Base-by-base conservation (phyloP, 805 yeast genomes). In the Lipomyces anomalus region DNA sequence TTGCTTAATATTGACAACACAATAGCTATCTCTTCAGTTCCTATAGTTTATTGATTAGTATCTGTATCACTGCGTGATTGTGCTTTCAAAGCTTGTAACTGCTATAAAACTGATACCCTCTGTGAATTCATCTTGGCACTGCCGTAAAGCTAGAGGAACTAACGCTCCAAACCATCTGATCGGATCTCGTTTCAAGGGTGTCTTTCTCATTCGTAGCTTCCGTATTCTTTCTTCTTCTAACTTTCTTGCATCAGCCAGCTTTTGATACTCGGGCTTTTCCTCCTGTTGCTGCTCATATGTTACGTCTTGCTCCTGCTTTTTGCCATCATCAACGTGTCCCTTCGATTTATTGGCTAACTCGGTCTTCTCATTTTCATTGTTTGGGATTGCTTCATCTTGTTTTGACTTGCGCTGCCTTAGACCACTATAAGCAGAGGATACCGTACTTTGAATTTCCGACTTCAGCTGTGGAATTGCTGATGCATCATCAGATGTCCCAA, bases 91-190 rank as follows among this genome's bases (percentile, higher is more conserved):
- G 36, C 36, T 16, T 16, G 36, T 6, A 33, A 21, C 13, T 13
- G 16, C 18, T 33, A 17, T 13, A 33, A 7, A 21, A 17, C 36
- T 33, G 18, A 6, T 21, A 38, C 47, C 71, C 1, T 40, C 41
- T 2, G 41, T 53, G 48, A 77, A 77, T 23, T 57, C 53, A 1
- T 21, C 35, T 53, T 73, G 77, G 1, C 76, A 64, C 23, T 51
- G 44, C 4, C 68, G 60, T 21, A 76, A 57, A 30, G 67, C 66
- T 33, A 49, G 55, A 5, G 80, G 76, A 2, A 70, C 76, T 32
- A 76, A 57, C 0, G 69, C 70, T 1, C 77, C 77, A 60, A 76
- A 73, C 67, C 73, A 76, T 30, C 63, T 44, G 6, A 72, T 57
- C 0, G 75, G 75, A 44, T 69, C 67, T 34, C 57, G 54, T 6